phyloP scores from a whole-genome alignment of 2,329 filamentous ascomycete species.

The Chaetothyriales sp. region DNA sequence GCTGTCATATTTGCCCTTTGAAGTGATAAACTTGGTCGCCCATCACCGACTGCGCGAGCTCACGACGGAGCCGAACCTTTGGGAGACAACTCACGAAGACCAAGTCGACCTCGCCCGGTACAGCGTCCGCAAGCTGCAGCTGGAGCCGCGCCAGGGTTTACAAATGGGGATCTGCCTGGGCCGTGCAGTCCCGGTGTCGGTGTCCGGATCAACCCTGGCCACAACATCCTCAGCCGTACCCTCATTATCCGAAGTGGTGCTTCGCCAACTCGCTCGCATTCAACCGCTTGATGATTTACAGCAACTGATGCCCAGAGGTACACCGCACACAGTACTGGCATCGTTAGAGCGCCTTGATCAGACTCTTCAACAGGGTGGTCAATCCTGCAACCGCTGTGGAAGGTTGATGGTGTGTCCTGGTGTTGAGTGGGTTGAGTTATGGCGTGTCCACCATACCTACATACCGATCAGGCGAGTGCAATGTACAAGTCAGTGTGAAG shows the following conservation, averaged over 20 bases:
- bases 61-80: conserved; percentile 11
- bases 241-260: conserved; percentile 29
- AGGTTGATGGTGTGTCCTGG: conserved; percentile 28
- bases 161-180: background rate
- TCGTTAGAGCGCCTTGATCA: conserved; percentile 23
- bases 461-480: conserved; percentile 2
- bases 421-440: conserved; percentile 29
- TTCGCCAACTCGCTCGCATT: conserved; percentile 24
- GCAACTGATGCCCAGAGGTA: conserved; percentile 22
- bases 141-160: background rate
- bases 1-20: conserved; percentile 30
- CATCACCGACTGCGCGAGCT: conserved; percentile 7
- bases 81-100: conserved; percentile 1
- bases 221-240: conserved; percentile 18
- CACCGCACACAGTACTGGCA: conserved; percentile 22
- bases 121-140: background rate
- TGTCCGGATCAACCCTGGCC: conserved; percentile 7
- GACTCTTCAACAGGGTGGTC: conserved; percentile 24
- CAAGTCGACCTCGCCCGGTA: background rate
- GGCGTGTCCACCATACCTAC: conserved; percentile 5
- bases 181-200: conserved; percentile 23
- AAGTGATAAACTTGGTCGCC: conserved; percentile 27
- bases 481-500: conserved; percentile 4
- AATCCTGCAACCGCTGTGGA: conserved; percentile 27
- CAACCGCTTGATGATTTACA: conserved; percentile 24